phyloP scores from a whole-genome alignment of 2,329 filamentous ascomycete species.

The Zalaria sp. region DNA sequence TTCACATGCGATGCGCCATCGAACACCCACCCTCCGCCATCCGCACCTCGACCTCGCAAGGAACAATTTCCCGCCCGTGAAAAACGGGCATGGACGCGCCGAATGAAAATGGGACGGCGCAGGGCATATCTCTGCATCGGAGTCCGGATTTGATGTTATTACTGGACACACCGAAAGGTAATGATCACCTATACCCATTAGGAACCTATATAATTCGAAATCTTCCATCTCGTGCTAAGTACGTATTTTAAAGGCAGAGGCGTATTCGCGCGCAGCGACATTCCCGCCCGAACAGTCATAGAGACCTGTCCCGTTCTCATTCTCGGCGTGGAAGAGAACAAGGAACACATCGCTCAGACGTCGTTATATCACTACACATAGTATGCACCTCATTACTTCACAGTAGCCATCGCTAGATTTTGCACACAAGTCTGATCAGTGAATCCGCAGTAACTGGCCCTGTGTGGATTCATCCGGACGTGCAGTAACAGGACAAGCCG shows the following conservation, averaged over 20 bases:
- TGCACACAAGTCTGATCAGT: not conserved
- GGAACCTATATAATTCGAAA: too few relatives aligned
- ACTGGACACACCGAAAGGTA: slow-evolving; percentile 8
- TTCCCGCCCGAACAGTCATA: slow-evolving; percentile 33
- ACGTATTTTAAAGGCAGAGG: slow-evolving; percentile 30
- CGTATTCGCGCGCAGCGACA: slow-evolving; percentile 33
- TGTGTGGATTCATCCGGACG: slow-evolving; percentile 6
- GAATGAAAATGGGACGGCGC: too few relatives aligned
- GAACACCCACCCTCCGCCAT: too few relatives aligned
- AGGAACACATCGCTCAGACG: slow-evolving; percentile 34
- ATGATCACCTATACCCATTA: not conserved
- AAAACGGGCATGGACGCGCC: too few relatives aligned
- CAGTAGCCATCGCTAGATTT: too few relatives aligned
- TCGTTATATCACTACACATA: slow-evolving; percentile 43
- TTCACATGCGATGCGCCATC: too few relatives aligned
- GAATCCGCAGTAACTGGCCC: slow-evolving; percentile 28
- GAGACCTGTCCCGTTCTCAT: slow-evolving; percentile 40
- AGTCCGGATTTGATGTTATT: slow-evolving; percentile 4
- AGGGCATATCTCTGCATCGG: slow-evolving; percentile 1
- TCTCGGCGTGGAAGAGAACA: slow-evolving; percentile 33
- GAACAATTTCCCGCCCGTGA: too few relatives aligned
- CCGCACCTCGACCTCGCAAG: too few relatives aligned
- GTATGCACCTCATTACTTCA: too few relatives aligned
- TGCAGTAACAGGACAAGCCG: slow-evolving; percentile 24
- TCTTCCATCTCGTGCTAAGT: not conserved